Evolutionary conservation across 208 protist species (phyloP).

Genomic region (Balamuthia mandrillaris): DNA sequence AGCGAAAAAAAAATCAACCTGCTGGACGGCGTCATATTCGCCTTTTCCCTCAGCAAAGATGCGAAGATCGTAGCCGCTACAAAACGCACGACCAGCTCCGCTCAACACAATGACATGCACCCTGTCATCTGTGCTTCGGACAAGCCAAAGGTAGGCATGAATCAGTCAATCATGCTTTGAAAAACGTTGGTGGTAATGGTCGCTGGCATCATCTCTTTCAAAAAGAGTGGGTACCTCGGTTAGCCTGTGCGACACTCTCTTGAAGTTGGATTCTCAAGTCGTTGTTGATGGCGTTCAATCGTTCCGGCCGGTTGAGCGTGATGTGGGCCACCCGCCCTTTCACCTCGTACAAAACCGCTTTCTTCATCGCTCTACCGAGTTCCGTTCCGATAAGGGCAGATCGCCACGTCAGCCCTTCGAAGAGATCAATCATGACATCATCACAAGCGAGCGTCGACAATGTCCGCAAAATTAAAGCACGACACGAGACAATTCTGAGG

Average conservation of each 20-base stretch:
- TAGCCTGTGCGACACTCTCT: neutral
- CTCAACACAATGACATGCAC: neutral
- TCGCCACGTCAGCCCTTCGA: too few species aligned
- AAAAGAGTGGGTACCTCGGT: neutral
- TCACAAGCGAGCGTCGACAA: too few species aligned
- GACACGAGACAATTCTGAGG: too few species aligned
- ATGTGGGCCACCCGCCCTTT: neutral
- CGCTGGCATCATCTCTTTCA: too few species aligned
- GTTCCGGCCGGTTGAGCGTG: neutral
- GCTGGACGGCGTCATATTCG: neutral
- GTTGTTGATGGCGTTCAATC: neutral
- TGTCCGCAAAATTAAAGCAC: too few species aligned
- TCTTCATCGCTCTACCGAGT: too few species aligned
- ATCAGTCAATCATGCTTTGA: neutral
- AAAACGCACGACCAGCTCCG: neutral
- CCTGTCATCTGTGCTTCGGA: neutral
- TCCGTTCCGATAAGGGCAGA: too few species aligned
- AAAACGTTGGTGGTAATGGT: neutral
- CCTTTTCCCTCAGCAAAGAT: neutral
- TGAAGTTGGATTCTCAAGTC: neutral
- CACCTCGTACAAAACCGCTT: neutral
- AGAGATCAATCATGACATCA: too few species aligned
- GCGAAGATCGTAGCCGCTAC: slow-evolving; percentile 4
- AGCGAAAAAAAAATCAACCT: neutral
- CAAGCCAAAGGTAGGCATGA: neutral